Base-by-base conservation (phyloP, 1,284 basidiomycete genomes). In the Apiotrichum akiyoshidainum region DNA sequence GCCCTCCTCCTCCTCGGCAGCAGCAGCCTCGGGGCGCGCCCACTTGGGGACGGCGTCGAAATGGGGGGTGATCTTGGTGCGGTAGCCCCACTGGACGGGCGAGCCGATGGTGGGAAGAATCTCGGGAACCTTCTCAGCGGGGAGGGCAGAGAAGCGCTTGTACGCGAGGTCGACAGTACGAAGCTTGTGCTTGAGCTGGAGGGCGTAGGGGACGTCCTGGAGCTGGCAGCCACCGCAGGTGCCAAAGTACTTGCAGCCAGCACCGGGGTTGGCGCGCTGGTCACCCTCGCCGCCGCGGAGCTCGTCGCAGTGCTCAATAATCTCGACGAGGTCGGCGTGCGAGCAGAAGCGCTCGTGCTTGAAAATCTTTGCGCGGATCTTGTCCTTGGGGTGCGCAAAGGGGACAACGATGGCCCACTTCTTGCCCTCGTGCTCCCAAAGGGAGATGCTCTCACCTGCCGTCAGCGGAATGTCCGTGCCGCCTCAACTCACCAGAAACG, bases 21-120 rank as follows among this genome's bases (percentile, higher is more conserved):
- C 49, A 14, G 44, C 52, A 50, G 48, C 54, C 35, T 46, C 60
- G 44, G 48, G 52, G 41, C 52, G 61, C 49, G 45, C 63, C 65
- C 64, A 65, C 59, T 84, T 87, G 0, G 86, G 85, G 1, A 91
- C 86, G 0, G 87, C 84, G 46, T 96, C 89, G 68, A 98, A 99
- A 75, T 99, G 95, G 0, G 95, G 95, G 0, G 95, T 98, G 49
- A 99, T 87, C 79, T 99, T 99, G 1, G 96, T 99, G 22, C 95
- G 86, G 75, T 99, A 99, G 47, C 83, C 84, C 77, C 95, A 97
- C 65, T 95, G 87, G 52, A 89, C 80, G 0, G 95, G 96, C 0
- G 90, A 93, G 8, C 85, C 84, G 17, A 95, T 87, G 0, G 95
- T 98, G 0, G 86, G 79, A 52, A 84, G 81, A 35, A 93, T 85